These are phyloP conservation scores for Fusarium sp. DNA, from an alignment of 2,329 filamentous ascomycete genomes.

Conservation along the genomic window DNA sequence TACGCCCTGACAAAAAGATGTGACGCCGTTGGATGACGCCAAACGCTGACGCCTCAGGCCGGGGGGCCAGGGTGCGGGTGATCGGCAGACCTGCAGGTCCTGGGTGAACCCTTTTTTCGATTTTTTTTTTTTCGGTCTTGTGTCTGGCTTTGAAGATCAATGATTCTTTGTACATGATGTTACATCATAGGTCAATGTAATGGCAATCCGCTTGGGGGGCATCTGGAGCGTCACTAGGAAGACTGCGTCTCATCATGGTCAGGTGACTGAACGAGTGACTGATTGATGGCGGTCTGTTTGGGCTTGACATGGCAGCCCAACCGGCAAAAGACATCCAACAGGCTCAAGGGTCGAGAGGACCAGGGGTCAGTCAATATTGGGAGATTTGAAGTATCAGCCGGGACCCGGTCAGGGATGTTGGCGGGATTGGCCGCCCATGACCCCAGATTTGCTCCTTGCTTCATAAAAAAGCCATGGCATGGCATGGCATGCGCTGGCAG, in stretches of 20 bases:
- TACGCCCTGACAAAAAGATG: neutral
- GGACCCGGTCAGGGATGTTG: neutral
- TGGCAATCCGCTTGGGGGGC: neutral
- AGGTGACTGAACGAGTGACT: slow-evolving; percentile 12
- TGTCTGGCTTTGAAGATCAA: neutral
- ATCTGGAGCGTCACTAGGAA: neutral
- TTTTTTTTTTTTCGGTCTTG: neutral
- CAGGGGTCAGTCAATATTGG: neutral
- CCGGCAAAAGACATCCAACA: neutral
- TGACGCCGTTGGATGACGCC: slow-evolving; percentile 4
- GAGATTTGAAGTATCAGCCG: neutral
- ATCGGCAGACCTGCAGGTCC: slow-evolving; percentile 22
- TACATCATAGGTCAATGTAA: slow-evolving; percentile 21
- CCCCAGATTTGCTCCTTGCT: neutral
- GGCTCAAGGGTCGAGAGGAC: neutral
- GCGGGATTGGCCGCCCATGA: neutral
- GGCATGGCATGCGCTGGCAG: neutral
- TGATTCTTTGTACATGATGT: slow-evolving; percentile 10
- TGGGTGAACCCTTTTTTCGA: neutral
- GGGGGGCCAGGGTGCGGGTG: slow-evolving; percentile 11
- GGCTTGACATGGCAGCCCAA: neutral
- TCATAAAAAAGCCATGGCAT: neutral
- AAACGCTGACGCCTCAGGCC: slow-evolving; percentile 14
- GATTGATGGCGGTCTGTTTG: neutral
- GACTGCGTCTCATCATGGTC: slow-evolving; percentile 17